phyloP scores from a whole-genome alignment of 1,284 basidiomycete species.

The Schizophyllum commune region DNA sequence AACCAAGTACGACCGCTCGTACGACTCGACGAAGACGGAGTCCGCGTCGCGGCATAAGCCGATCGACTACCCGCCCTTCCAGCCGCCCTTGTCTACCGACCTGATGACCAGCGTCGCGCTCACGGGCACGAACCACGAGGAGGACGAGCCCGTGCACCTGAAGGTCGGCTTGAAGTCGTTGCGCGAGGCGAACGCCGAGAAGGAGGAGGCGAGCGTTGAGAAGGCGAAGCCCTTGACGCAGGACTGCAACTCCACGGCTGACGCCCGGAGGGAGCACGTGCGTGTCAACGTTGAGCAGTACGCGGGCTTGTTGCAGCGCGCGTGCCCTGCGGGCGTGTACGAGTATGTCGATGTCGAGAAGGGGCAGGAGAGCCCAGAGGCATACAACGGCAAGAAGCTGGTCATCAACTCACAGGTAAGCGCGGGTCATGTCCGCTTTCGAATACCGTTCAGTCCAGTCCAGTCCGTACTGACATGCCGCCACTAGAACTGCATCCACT shows the following conservation, averaged over 20 bases:
- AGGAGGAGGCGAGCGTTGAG: too few species aligned
- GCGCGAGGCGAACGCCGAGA: conserved; percentile 1
- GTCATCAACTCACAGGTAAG: conserved; percentile 92
- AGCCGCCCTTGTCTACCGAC: conserved; percentile 92
- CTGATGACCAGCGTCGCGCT: conserved; percentile 86
- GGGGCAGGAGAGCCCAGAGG: conserved; percentile 37
- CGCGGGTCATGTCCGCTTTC: conserved; percentile 2
- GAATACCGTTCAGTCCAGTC: not conserved
- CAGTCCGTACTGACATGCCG: not conserved
- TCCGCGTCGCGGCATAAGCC: conserved; percentile 65
- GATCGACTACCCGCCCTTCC: conserved; percentile 86
- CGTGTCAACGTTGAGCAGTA: conserved; percentile 73
- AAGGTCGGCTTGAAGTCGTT: conserved; percentile 33
- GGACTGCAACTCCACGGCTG: conserved; percentile 21
- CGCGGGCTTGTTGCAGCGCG: conserved; percentile 81
- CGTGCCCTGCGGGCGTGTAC: conserved; percentile 95
- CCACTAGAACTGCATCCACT: conserved; percentile 78
- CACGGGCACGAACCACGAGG: conserved; percentile 94
- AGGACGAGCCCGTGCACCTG: conserved; percentile 92
- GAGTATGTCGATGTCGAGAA: conserved; percentile 76
- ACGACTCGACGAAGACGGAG: conserved; percentile 74
- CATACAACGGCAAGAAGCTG: conserved; percentile 78
- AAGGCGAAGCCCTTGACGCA: not conserved
- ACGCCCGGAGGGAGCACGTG: conserved; percentile 60
- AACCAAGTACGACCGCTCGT: conserved; percentile 34